Evolutionary conservation across 164 flowering plant species (phyloP), one percentile per base, ranked within the genome.

Genomic region (Buxus sempervirens): DNA sequence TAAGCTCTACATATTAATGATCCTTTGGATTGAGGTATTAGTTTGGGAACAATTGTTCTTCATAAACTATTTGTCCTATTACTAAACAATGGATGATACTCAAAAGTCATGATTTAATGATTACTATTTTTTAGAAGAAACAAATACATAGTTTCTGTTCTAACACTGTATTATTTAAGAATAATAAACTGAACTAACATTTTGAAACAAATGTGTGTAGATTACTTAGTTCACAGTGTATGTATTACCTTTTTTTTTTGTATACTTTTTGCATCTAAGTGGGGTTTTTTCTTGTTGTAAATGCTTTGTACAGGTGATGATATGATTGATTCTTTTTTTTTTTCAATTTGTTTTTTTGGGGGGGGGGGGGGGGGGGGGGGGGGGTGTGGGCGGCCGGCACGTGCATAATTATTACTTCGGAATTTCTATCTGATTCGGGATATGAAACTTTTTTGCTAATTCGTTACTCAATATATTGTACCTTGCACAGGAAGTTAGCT

Each of bases 401-500:
- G 38, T 3, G 3, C 7, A 32, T 32, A 32, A 3, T 32, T 32
- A 32, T 18, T 20, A 9, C 20, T 18, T 26, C 10, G 26, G 6
- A 45, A 16, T 48, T 45, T 23, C 27, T 53, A 10, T 21, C 22
- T 28, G 24, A 12, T 38, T 58, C 20, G 15, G 24, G 55, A 32
- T 4, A 65, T 53, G 24, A 54, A 12, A 28, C n/a, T 8, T 53
- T 28, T 19, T 20, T 9, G 32, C 9, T 28, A 32, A 25, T 36
- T 32, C 15, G 16, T 69, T 28, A 1, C 15, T 15, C 58, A 54
- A 21, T 55, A 22, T 54, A 15, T 60, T 41, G 58, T 15, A 53
- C 63, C 45, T 62, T 75, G 76, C 54, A 62, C 82, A 93, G 98
- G 84, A 82, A 58, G 86, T 78, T 63, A 73, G 59, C 26, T 91